Evolutionary conservation across 148 eudicot species (phyloP).

Genomic region (Spergularia marina): DNA sequence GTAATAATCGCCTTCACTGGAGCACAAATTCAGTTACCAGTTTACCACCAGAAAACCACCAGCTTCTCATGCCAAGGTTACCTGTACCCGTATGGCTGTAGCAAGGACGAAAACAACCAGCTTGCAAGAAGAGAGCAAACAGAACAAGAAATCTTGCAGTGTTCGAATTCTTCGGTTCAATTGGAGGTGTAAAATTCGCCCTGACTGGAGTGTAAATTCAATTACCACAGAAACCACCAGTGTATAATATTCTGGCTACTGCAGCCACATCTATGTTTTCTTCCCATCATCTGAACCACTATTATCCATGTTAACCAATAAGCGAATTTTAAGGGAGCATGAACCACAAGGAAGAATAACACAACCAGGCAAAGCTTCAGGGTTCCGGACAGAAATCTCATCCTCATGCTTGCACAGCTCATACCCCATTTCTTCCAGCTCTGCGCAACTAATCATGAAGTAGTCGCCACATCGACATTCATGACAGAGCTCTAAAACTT

Average conservation of each 20-base stretch:
- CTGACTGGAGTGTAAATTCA: neutral
- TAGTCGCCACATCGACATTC: slow-evolving; percentile 80
- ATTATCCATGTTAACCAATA: slow-evolving; percentile 35
- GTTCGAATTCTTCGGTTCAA: neutral
- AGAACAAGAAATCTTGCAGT: too few relatives aligned
- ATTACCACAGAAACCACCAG: too few relatives aligned
- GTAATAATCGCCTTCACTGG: too few relatives aligned
- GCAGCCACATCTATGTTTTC: neutral
- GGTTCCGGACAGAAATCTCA: slow-evolving; percentile 33
- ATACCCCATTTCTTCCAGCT: slow-evolving; percentile 79
- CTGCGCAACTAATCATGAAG: slow-evolving; percentile 51
- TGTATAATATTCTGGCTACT: too few relatives aligned
- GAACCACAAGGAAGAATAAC: slow-evolving; percentile 74
- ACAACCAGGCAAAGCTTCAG: slow-evolving; percentile 41
- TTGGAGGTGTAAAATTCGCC: neutral
- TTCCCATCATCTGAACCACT: slow-evolving; percentile 5
- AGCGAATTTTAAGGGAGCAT: slow-evolving; percentile 70
- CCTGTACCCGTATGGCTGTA: too few relatives aligned
- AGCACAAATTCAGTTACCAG: too few relatives aligned
- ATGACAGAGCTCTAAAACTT: slow-evolving; percentile 44
- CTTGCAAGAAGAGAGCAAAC: too few relatives aligned
- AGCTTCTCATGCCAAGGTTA: too few relatives aligned
- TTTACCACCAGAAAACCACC: too few relatives aligned
- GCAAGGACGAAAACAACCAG: too few relatives aligned
- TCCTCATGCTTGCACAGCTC: slow-evolving; percentile 35